phyloP scores from a whole-genome alignment of 805 yeast genomes.

The Kuraishia borneana region DNA sequence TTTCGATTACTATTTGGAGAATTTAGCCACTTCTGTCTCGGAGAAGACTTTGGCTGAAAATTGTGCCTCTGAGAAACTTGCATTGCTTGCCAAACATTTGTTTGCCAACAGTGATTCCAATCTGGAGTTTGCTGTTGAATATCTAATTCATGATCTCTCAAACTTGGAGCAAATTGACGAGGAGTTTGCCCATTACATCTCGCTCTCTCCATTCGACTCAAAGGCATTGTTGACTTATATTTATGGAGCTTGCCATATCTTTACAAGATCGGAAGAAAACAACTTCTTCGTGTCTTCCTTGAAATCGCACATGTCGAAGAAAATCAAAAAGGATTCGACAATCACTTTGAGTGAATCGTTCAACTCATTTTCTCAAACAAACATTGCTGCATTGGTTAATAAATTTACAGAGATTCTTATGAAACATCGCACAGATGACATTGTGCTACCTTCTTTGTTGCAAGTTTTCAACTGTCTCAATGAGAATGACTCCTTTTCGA shows the following conservation, averaged over 20 bases:
- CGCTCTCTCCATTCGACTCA: conserved; percentile 14
- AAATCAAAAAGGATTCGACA: conserved; percentile 7
- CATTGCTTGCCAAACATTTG: conserved; percentile 19
- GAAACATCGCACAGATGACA: conserved; percentile 2
- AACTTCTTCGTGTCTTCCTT: conserved; percentile 4
- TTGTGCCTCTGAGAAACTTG: conserved; percentile 6
- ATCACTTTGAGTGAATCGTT: conserved; percentile 1
- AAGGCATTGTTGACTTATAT: conserved; percentile 24
- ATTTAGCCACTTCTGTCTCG: conserved; percentile 6
- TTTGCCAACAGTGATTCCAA: conserved; percentile 14
- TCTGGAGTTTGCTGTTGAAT: conserved; percentile 29
- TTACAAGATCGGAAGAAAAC: conserved; percentile 13
- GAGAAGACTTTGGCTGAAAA: conserved; percentile 2
- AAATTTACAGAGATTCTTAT: background rate
- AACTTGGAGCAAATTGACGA: conserved; percentile 18
- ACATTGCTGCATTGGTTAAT: background rate
- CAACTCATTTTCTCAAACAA: background rate
- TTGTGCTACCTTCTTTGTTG: conserved; percentile 6
- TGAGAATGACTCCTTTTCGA: conserved; percentile 8
- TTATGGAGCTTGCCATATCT: conserved; percentile 25
- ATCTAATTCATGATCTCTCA: conserved; percentile 32
- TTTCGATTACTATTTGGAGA: conserved; percentile 10
- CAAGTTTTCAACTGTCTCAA: conserved; percentile 7
- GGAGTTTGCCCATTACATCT: conserved; percentile 20
- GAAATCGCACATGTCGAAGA: conserved; percentile 9